Evolutionary conservation across 768 basidiomycete species (phyloP).

Genomic region (Xerocomellus chrysenteron): DNA sequence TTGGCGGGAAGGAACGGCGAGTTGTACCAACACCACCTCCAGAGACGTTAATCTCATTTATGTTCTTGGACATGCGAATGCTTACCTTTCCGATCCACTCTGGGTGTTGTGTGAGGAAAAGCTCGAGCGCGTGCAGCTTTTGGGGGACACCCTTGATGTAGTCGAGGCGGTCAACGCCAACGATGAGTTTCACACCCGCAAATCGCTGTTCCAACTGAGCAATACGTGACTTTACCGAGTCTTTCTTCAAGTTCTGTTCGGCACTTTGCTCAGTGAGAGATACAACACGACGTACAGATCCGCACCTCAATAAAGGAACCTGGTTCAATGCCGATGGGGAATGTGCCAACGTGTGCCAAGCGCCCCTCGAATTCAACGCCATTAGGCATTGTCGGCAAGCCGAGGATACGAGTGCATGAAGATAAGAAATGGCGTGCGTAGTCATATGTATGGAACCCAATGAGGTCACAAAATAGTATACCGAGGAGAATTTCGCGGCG

Average conservation of each 20-base stretch:
- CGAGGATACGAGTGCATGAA: slow-evolving; percentile 94
- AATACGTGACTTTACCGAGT: slow-evolving; percentile 79
- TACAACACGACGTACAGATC: background rate
- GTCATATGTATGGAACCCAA: slow-evolving; percentile 99
- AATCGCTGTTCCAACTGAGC: slow-evolving; percentile 85
- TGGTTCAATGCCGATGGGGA: slow-evolving; percentile 98
- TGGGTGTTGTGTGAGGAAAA: slow-evolving; percentile 95
- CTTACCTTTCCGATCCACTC: slow-evolving; percentile 97
- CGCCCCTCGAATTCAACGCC: slow-evolving; percentile 96
- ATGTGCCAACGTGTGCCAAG: slow-evolving; percentile 95
- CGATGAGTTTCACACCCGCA: slow-evolving; percentile 93
- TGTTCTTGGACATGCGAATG: background rate
- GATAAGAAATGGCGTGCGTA: slow-evolving; percentile 99
- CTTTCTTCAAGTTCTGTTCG: slow-evolving; percentile 71
- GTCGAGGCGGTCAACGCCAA: slow-evolving; percentile 96
- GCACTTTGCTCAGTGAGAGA: background rate
- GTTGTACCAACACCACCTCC: slow-evolving; percentile 91
- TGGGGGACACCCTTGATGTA: slow-evolving; percentile 99
- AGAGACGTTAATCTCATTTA: background rate
- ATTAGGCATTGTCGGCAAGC: slow-evolving; percentile 95
- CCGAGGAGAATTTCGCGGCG: slow-evolving; percentile 97
- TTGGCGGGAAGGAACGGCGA: slow-evolving; percentile 95
- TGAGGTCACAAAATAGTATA: slow-evolving; percentile 91
- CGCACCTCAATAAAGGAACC: slow-evolving; percentile 80
- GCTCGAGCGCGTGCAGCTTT: slow-evolving; percentile 93